Percentiles rank a stretch among this genome's conserved stretches.
phyloP scores from a whole-genome alignment of 139 green algal genomes.

The Coccomyxa sp. region DNA sequence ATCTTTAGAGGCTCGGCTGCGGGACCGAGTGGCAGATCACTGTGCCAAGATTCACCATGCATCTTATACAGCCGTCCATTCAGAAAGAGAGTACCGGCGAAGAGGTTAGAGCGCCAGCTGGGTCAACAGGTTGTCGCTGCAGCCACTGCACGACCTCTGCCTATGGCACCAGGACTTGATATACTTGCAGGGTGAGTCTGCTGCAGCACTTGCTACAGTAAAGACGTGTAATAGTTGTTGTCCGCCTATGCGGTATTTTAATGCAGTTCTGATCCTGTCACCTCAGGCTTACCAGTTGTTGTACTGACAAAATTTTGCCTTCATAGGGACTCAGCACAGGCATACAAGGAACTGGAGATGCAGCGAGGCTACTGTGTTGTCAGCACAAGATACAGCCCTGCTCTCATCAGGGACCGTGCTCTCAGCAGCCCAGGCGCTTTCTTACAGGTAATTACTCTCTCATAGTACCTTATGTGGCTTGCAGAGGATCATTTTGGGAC shows the following conservation, averaged over 20 bases:
- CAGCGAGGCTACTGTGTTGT: constrained; percentile 47
- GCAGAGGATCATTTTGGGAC: not conserved
- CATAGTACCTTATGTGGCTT: not conserved
- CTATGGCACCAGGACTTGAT: not conserved
- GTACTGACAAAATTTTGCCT: not conserved
- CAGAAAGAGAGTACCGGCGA: not conserved
- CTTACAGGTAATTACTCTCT: constrained; percentile 7
- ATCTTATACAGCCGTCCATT: not conserved
- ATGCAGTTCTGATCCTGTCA: not conserved
- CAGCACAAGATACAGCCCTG: constrained; percentile 35
- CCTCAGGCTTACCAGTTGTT: not conserved
- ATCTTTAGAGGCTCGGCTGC: not conserved
- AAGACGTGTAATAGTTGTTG: not conserved
- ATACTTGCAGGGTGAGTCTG: not conserved
- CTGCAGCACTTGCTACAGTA: not conserved
- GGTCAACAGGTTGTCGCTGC: not conserved
- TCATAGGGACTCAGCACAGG: constrained; percentile 23
- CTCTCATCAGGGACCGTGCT: constrained; percentile 24
- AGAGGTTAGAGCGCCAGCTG: not conserved
- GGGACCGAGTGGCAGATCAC: not conserved
- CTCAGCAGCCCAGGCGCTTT: constrained; percentile 4
- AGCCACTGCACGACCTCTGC: not conserved
- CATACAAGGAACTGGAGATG: constrained; percentile 51
- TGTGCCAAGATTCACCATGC: not conserved
- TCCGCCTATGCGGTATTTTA: not conserved